Percentiles rank a stretch among this genome's conserved stretches.
phyloP scores from a whole-genome alignment of 73 alveolate species.

The Urostyla sp. region DNA sequence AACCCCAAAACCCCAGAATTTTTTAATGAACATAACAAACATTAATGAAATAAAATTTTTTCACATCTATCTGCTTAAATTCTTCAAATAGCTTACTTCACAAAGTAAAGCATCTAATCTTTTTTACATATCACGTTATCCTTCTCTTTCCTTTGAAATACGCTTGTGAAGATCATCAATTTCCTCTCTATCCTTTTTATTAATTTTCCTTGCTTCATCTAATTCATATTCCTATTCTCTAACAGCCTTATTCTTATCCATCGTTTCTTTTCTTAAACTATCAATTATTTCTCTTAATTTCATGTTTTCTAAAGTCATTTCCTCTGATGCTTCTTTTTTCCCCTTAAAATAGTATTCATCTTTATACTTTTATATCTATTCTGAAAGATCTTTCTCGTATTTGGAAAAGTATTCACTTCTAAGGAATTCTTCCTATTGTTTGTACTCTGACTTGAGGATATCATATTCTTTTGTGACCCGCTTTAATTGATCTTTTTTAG shows the following conservation, averaged over 20 bases:
- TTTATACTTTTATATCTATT: not conserved
- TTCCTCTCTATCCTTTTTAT: conserved; percentile 13
- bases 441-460: not conserved
- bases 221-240: conserved; percentile 41
- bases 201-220: conserved; percentile 28
- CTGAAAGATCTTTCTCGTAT: conserved; percentile 8
- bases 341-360: conserved; percentile 34
- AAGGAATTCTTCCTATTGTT: not conserved
- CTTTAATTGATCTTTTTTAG: not conserved
- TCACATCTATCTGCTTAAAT: too few relatives aligned
- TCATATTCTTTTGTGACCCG: not conserved
- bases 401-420: not conserved
- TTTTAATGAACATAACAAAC: too few relatives aligned
- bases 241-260: conserved; percentile 6
- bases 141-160: conserved; percentile 36
- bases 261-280: conserved; percentile 1
- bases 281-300: conserved; percentile 42
- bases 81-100: conserved; percentile 41
- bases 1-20: too few relatives aligned
- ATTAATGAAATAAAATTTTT: too few relatives aligned
- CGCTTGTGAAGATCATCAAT: conserved; percentile 14
- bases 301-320: conserved; percentile 33
- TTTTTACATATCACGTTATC: conserved; percentile 19
- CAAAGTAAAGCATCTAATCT: conserved; percentile 6
- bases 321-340: conserved; percentile 33